A percentile compares a stretch with the other conserved stretches of the same genome.
Evolutionary conservation across 2,329 filamentous ascomycete genomes (phyloP).

Genomic region (Helminthosporium solani): DNA sequence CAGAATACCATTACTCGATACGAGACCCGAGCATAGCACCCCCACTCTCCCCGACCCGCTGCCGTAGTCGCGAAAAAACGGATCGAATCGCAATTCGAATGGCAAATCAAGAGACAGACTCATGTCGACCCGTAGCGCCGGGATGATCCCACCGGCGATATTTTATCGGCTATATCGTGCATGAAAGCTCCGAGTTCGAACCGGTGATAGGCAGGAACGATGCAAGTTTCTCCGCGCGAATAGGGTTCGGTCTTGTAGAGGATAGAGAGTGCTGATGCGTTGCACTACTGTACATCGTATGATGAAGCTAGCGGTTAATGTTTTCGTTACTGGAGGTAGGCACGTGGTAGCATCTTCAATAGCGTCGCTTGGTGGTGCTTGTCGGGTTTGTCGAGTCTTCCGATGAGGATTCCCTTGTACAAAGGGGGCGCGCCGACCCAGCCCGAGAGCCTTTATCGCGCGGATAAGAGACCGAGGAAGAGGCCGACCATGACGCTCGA

Average conservation of each 20-base stretch:
- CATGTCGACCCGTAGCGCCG: too few relatives aligned
- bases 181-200: too few relatives aligned
- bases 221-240: background rate
- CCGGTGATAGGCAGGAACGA: background rate
- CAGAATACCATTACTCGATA: too few relatives aligned
- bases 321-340: background rate
- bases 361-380: background rate
- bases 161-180: too few relatives aligned
- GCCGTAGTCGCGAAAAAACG: too few relatives aligned
- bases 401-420: background rate
- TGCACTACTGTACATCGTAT: background rate
- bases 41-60: too few relatives aligned
- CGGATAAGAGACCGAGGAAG: background rate
- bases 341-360: background rate
- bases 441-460: background rate
- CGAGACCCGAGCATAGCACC: too few relatives aligned
- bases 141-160: too few relatives aligned
- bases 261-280: background rate
- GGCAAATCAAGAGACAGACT: too few relatives aligned
- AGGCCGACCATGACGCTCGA: background rate
- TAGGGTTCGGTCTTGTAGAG: background rate
- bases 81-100: too few relatives aligned
- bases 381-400: background rate
- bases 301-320: too few relatives aligned
- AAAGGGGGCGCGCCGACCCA: background rate